phyloP scores from a whole-genome alignment of 306 rosid species.

The Myrica gale region DNA sequence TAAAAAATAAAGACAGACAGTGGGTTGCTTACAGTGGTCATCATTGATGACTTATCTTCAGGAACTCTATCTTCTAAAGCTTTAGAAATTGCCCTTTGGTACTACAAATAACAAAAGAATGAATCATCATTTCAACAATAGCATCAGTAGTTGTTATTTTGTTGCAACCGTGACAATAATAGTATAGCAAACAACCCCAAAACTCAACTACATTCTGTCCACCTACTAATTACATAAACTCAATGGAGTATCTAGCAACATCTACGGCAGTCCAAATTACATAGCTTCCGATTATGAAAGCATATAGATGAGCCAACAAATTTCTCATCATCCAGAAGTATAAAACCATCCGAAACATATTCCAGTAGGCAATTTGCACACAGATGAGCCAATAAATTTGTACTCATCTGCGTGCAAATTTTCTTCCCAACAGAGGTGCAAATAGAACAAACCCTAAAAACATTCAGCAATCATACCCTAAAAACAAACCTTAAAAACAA shows the following conservation, averaged over 20 bases:
- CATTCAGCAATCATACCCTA: too few relatives aligned
- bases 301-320: slow-evolving; percentile 75
- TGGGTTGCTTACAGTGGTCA: slow-evolving; percentile 53
- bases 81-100: slow-evolving; percentile 74
- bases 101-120: slow-evolving; percentile 42
- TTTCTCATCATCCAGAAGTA: slow-evolving; percentile 10
- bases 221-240: not conserved
- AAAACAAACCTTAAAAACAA: too few relatives aligned
- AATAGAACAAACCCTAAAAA: too few relatives aligned
- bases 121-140: not conserved
- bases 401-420: too few relatives aligned
- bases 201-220: not conserved
- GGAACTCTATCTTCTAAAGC: slow-evolving; percentile 87
- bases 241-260: slow-evolving; percentile 83
- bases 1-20: slow-evolving; percentile 1
- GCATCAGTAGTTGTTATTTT: slow-evolving; percentile 2
- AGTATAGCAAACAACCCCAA: not conserved
- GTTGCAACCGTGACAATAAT: not conserved
- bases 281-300: slow-evolving; percentile 93
- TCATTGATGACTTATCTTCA: slow-evolving; percentile 59
- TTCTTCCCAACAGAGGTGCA: too few relatives aligned
- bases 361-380: too few relatives aligned
- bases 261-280: slow-evolving; percentile 93
- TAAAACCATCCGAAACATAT: too few relatives aligned
- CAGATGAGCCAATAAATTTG: too few relatives aligned